A percentile compares a stretch with the other conserved stretches of the same genome.
Conservation (phyloP, 306 rosid species). For the Pueraria montana region DNA sequence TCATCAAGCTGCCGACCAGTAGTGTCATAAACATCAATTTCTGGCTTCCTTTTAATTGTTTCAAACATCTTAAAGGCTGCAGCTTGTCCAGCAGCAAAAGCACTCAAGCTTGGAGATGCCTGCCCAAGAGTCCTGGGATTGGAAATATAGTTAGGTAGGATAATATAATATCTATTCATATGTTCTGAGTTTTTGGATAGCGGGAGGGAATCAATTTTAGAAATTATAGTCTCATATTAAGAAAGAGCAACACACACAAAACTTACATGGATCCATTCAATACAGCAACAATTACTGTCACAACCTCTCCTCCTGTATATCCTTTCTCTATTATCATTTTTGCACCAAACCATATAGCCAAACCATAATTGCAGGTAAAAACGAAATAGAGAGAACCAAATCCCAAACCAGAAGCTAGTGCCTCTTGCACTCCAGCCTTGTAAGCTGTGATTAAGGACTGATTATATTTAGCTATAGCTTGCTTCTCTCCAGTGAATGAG, state of each 20-base stretch:
- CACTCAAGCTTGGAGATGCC: constrained; percentile 86
- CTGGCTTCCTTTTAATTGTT: constrained; percentile 77
- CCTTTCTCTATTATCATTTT: constrained; percentile 76
- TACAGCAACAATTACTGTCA: constrained; percentile 66
- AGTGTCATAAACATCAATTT: constrained; percentile 72
- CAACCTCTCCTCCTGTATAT: constrained; percentile 73
- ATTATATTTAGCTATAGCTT: constrained; percentile 69
- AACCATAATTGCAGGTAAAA: constrained; percentile 57
- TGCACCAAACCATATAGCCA: constrained; percentile 81
- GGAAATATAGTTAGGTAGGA: constrained; percentile 17
- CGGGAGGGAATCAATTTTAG: background rate
- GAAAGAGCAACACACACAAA: background rate
- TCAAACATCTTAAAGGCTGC: constrained; percentile 93
- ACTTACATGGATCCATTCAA: constrained; percentile 73
- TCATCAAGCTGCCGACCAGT: constrained; percentile 62
- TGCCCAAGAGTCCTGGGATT: constrained; percentile 76
- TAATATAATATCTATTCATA: background rate
- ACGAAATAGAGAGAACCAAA: constrained; percentile 51
- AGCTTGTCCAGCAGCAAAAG: constrained; percentile 85
- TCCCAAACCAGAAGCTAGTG: constrained; percentile 74
- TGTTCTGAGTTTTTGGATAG: background rate
- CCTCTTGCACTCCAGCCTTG: constrained; percentile 63
- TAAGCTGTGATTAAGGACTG: constrained; percentile 63
- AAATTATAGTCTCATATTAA: background rate
- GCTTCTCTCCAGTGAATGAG: constrained; percentile 86